phyloP scores from a whole-genome alignment of 768 basidiomycete species.

The Jaapia argillacea region DNA sequence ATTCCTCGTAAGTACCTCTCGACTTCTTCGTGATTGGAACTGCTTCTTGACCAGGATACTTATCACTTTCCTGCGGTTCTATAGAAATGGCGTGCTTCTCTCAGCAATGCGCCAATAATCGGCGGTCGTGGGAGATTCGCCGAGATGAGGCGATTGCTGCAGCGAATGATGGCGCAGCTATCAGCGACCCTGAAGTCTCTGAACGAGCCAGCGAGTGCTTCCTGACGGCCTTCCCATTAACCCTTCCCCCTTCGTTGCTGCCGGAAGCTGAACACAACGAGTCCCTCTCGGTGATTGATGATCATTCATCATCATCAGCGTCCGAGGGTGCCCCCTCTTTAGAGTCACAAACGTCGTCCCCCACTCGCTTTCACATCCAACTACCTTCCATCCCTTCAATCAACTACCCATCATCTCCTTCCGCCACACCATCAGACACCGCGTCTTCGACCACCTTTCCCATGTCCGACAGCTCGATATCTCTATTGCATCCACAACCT shows the following conservation, averaged over 20 bases:
- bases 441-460: neutral
- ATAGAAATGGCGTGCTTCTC: slow-evolving; percentile 63
- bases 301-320: too few species aligned
- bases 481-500: neutral
- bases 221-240: slow-evolving; percentile 44
- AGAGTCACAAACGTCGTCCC: neutral
- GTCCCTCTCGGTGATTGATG: too few species aligned
- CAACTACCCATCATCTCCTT: neutral
- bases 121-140: slow-evolving; percentile 31
- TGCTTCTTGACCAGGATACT: too few species aligned
- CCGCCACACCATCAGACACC: neutral
- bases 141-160: slow-evolving; percentile 19
- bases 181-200: slow-evolving; percentile 5
- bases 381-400: neutral
- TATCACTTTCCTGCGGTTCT: slow-evolving; percentile 1
- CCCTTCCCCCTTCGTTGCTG: slow-evolving; percentile 35
- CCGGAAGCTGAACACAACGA: slow-evolving; percentile 16
- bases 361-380: neutral
- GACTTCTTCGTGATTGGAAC: slow-evolving; percentile 3
- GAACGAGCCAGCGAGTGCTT: slow-evolving; percentile 30
- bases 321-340: neutral
- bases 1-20: slow-evolving; percentile 54
- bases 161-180: slow-evolving; percentile 5
- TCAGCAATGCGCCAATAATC: slow-evolving; percentile 58
- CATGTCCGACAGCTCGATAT: neutral